These are phyloP conservation scores for Boletus rubropictus DNA, from an alignment of 768 basidiomycete genomes.

Conservation along the genomic window DNA sequence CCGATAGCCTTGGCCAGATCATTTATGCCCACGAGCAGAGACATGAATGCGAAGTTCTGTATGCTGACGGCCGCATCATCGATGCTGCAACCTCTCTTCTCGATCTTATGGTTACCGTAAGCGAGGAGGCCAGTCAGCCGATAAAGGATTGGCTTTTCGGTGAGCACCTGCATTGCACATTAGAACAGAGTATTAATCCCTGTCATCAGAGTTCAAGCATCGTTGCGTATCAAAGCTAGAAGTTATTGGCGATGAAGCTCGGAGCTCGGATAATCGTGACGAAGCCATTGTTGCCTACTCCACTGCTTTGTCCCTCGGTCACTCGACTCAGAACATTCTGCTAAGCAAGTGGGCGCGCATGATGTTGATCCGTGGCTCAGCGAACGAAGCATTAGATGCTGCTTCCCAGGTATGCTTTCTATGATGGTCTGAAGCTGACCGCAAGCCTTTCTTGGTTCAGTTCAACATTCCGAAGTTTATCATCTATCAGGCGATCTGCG, in stretches of 20 bases:
- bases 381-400: neutral
- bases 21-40: neutral
- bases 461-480: slow-evolving; percentile 1
- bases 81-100: slow-evolving; percentile 2
- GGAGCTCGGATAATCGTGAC: neutral
- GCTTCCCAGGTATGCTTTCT: neutral
- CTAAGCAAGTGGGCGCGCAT: neutral
- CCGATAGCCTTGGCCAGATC: neutral
- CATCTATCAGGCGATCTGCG: neutral
- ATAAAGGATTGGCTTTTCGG: neutral
- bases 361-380: neutral
- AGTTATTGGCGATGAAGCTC: neutral
- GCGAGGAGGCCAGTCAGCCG: neutral
- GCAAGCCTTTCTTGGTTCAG: neutral
- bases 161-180: neutral
- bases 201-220: neutral
- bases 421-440: too few relatives aligned
- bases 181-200: too few relatives aligned
- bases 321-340: neutral
- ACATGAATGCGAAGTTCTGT: neutral
- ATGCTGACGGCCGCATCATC: neutral
- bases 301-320: neutral
- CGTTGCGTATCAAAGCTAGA: neutral
- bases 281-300: slow-evolving; percentile 1
- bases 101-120: neutral